These are phyloP conservation scores for Arachnopeziza araneosa DNA, from an alignment of 2,329 filamentous ascomycete genomes.

Conservation along the genomic window DNA sequence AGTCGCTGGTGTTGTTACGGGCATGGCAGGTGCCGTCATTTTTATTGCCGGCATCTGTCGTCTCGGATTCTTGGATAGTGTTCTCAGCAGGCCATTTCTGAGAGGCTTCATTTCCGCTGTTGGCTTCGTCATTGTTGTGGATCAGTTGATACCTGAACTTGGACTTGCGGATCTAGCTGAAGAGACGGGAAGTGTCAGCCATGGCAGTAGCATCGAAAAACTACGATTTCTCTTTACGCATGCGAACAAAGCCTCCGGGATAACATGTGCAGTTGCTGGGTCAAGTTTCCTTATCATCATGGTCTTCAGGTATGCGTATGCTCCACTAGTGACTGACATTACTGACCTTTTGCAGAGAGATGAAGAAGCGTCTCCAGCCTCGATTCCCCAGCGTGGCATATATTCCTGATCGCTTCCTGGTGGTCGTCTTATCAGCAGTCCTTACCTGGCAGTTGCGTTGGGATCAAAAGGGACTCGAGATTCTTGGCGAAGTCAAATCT, in stretches of 20 bases:
- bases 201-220: constrained; percentile 85
- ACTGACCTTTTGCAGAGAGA: constrained; percentile 47
- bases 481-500: constrained; percentile 77
- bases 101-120: constrained; percentile 96
- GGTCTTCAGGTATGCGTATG: constrained; percentile 63
- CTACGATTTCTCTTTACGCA: constrained; percentile 72
- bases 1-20: constrained; percentile 82
- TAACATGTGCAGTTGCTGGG: constrained; percentile 72
- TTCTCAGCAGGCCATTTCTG: constrained; percentile 86
- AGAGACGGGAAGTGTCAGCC: constrained; percentile 56
- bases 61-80: constrained; percentile 88
- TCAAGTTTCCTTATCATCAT: constrained; percentile 84
- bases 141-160: constrained; percentile 87
- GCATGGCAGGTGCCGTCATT: constrained; percentile 81
- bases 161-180: constrained; percentile 66
- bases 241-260: constrained; percentile 57
- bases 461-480: constrained; percentile 72
- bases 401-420: constrained; percentile 83
- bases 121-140: constrained; percentile 91
- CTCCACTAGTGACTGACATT: not conserved
- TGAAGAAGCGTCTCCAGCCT: constrained; percentile 77
- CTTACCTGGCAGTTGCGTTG: constrained; percentile 72
- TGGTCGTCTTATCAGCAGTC: constrained; percentile 80
- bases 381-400: constrained; percentile 78
- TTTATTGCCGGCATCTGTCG: constrained; percentile 80